phyloP scores from a whole-genome alignment of 352 stramenopile species.

The Phytophthora colocasiae region DNA sequence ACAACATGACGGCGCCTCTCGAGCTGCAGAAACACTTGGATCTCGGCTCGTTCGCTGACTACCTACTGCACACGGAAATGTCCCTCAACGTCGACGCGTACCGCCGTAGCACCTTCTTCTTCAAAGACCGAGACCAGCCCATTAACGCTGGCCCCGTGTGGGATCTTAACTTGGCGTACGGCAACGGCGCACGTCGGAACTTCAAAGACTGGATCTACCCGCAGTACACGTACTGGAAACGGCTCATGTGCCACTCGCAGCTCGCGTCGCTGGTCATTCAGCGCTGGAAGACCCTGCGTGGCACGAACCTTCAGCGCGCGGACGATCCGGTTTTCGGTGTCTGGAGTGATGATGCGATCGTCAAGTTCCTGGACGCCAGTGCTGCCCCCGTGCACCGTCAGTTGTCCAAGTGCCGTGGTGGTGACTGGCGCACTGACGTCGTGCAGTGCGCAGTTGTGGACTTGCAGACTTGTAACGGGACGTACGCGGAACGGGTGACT shows the following conservation, averaged over 20 bases:
- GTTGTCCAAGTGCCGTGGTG: slow-evolving; percentile 57
- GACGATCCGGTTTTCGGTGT: slow-evolving; percentile 33
- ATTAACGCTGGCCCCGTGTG: slow-evolving; percentile 84
- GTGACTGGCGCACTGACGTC: slow-evolving; percentile 58
- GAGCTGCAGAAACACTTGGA: slow-evolving; percentile 69
- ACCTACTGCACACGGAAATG: slow-evolving; percentile 85
- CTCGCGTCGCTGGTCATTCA: slow-evolving; percentile 76
- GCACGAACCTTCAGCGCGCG: slow-evolving; percentile 15
- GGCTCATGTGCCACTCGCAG: slow-evolving; percentile 82
- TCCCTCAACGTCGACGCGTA: slow-evolving; percentile 85
- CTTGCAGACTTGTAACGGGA: slow-evolving; percentile 60
- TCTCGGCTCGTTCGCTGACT: slow-evolving; percentile 76
- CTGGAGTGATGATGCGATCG: slow-evolving; percentile 66
- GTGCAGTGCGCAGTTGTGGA: slow-evolving; percentile 66
- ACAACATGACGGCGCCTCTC: slow-evolving; percentile 78
- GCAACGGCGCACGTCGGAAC: slow-evolving; percentile 62
- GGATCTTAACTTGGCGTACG: slow-evolving; percentile 85
- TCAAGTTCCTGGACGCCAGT: slow-evolving; percentile 59
- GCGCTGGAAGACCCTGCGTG: slow-evolving; percentile 75
- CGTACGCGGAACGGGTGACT: slow-evolving; percentile 60
- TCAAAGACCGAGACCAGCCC: slow-evolving; percentile 75
- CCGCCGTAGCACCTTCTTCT: slow-evolving; percentile 80
- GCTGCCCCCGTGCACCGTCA: slow-evolving; percentile 53
- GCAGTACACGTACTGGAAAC: slow-evolving; percentile 85
- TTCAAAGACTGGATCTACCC: slow-evolving; percentile 78